Evolutionary conservation across 2,329 filamentous ascomycete species (phyloP), one percentile per base, ranked within the genome.

Genomic region (Neonectria faginata): DNA sequence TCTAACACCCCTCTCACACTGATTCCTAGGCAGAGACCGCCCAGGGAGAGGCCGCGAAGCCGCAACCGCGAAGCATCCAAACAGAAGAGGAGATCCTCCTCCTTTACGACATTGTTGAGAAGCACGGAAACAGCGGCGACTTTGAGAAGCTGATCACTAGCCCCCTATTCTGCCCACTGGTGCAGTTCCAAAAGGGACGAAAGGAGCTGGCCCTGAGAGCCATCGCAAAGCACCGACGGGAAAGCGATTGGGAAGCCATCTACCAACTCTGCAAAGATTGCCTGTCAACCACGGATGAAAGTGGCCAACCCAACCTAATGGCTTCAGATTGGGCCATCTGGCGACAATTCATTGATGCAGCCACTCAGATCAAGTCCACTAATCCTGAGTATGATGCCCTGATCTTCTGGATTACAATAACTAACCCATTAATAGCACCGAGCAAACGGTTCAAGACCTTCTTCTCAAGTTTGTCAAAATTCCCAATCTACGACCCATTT

Each of bases 11-110:
- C 5, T 39, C 60, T 57, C 41, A 64, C 33, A 16, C 47, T 14
- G 33, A 14, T 16, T 12, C 11, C 1, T 25, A 77, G 75, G 70
- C 69, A 36, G 64, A 70, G 25, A 58, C 48, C 16, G 53, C 68
- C 2, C 53, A 71, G 12, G 67, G 64, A 11, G 67, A 73, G 36
- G 48, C 70, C 3, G 57, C 63, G 5, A 73, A 73, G 42, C 47
- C 63, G 53, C 66, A 78, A 39, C 53, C 71, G 20, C 69, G 79
- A 66, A 71, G 69, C 6, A 76, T 86, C 31, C 77, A 79, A 42
- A 80, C 80, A 0, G 85, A 86, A 64, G 82, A 87, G 62, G 85
- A 87, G 65, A 79, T 84, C 2, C 76, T 84, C 0, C 78, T 87
- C 2, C 79, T 85, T 18, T 86, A 85, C 65, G 78, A 82, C 1